Evolutionary conservation across 2,329 filamentous ascomycete genomes (phyloP).

Genomic region (Ophiostoma angusticollis): DNA sequence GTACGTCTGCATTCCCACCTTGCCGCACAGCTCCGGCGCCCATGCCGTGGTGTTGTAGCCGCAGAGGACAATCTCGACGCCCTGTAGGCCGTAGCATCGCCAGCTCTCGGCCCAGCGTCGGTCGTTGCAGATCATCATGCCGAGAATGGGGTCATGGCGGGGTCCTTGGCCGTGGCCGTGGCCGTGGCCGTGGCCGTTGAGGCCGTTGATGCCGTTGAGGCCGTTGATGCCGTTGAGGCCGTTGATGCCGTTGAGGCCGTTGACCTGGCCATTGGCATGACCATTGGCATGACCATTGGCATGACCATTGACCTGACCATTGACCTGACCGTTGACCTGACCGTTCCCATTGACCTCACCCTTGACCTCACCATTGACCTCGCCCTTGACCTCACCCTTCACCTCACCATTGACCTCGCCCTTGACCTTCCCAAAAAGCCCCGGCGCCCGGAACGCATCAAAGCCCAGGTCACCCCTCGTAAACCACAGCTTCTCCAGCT

Average conservation of each 20-base stretch:
- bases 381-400: too few relatives aligned
- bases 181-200: slow-evolving; percentile 18
- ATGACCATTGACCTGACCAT: too few relatives aligned
- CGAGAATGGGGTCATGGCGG: slow-evolving; percentile 34
- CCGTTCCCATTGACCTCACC: too few relatives aligned
- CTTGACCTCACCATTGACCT: too few relatives aligned
- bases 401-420: slow-evolving; percentile 3
- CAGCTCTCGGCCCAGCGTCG: slow-evolving; percentile 38
- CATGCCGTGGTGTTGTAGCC: slow-evolving; percentile 36
- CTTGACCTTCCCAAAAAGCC: not conserved
- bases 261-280: too few relatives aligned
- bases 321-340: too few relatives aligned
- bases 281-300: too few relatives aligned
- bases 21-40: slow-evolving; percentile 26
- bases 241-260: too few relatives aligned
- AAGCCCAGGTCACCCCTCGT: slow-evolving; percentile 38
- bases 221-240: too few relatives aligned
- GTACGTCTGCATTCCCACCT: slow-evolving; percentile 17
- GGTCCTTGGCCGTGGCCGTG: not conserved
- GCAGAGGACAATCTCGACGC: slow-evolving; percentile 26
- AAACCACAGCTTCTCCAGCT: slow-evolving; percentile 37
- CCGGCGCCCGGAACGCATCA: slow-evolving; percentile 37
- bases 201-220: too few relatives aligned
- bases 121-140: slow-evolving; percentile 40
- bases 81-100: slow-evolving; percentile 35